These are phyloP conservation scores for Colletotrichum caudatum DNA, from an alignment of 2,329 filamentous ascomycete species.

Conservation along the genomic window DNA sequence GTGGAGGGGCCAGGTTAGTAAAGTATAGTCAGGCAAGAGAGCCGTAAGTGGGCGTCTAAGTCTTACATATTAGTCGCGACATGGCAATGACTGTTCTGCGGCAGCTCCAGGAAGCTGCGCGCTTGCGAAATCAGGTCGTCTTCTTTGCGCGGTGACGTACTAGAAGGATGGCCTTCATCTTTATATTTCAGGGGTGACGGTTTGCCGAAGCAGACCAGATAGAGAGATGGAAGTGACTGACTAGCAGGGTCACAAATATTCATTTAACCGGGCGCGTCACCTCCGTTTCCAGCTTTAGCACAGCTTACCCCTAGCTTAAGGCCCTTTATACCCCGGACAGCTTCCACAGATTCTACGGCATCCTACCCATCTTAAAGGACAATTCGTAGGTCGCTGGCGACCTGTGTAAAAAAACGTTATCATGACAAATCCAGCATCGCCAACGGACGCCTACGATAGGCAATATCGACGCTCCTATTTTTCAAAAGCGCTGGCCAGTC, in stretches of 20 bases:
- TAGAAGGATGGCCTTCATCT: constrained; percentile 26
- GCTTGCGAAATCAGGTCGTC: constrained; percentile 31
- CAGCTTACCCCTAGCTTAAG: constrained; percentile 1
- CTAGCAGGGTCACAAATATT: constrained; percentile 26
- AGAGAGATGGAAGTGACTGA: not conserved
- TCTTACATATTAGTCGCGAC: constrained; percentile 67
- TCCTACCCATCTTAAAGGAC: not conserved
- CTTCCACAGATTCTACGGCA: not conserved
- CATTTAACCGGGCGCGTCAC: constrained; percentile 31
- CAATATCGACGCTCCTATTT: no score
- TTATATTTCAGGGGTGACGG: constrained; percentile 28
- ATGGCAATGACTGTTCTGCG: constrained; percentile 50
- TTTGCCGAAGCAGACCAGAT: not conserved
- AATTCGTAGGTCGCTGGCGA: no score
- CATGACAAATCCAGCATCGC: no score
- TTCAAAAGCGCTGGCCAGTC: no score
- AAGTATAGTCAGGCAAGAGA: constrained; percentile 25
- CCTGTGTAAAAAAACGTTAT: no score
- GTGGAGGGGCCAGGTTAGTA: constrained; percentile 30
- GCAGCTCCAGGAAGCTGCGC: constrained; percentile 28
- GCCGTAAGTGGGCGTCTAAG: not conserved
- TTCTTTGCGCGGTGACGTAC: constrained; percentile 7
- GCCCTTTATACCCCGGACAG: not conserved
- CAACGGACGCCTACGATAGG: no score
- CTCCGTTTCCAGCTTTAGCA: not conserved